Conservation (phyloP, 306 rosid species). For the Ochetophila trinervis region DNA sequence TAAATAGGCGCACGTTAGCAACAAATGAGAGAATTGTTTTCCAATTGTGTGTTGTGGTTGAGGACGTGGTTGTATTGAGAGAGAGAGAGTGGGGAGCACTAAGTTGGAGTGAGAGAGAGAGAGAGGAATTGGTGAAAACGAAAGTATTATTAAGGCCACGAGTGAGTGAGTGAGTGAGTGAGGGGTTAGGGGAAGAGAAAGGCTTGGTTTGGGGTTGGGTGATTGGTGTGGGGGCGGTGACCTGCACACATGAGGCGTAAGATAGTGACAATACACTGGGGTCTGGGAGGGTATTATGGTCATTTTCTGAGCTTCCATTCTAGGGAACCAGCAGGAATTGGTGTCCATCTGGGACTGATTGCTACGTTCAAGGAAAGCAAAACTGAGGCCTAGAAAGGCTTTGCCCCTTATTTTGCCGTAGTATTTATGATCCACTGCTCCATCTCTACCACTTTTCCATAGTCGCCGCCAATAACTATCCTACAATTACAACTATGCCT, state of each 20-base stretch:
- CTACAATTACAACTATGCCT: too few relatives aligned
- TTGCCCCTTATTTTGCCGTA: too few relatives aligned
- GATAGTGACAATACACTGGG: constrained; percentile 45
- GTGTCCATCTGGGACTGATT: constrained; percentile 6
- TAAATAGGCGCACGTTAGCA: constrained; percentile 12
- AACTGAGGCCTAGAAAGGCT: background rate
- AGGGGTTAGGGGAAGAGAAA: background rate
- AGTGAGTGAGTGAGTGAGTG: constrained; percentile 4
- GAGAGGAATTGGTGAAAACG: constrained; percentile 20
- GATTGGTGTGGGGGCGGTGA: constrained; percentile 41
- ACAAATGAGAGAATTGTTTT: constrained; percentile 9
- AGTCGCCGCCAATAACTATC: too few relatives aligned
- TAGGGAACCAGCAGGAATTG: constrained; percentile 12
- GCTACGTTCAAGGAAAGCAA: constrained; percentile 8
- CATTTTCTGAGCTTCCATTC: background rate
- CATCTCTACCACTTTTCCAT: too few relatives aligned
- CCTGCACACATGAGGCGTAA: constrained; percentile 38
- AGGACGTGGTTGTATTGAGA: background rate
- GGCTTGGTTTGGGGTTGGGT: constrained; percentile 1
- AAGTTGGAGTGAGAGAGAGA: constrained; percentile 9
- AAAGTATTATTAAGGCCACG: constrained; percentile 23
- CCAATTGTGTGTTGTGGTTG: background rate
- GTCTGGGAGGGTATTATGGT: constrained; percentile 29
- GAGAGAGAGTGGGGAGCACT: constrained; percentile 4
- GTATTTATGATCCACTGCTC: too few relatives aligned